phyloP scores from a whole-genome alignment of 208 protist genomes.

The Crithidia bombi region DNA sequence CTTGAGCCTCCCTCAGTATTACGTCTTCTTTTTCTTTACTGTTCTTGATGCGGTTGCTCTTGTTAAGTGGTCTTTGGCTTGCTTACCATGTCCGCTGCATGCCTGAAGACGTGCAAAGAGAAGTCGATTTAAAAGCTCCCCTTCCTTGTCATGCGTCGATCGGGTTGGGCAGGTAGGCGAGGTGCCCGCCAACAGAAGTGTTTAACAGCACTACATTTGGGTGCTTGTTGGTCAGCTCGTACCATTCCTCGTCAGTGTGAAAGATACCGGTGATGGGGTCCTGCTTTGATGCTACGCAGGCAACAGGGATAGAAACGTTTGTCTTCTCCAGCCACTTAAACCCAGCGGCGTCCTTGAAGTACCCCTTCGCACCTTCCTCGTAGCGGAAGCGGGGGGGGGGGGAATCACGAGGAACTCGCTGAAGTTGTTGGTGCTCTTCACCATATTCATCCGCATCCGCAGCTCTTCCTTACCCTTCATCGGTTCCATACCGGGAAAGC shows the following conservation, averaged over 20 bases:
- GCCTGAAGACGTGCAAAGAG: constrained; percentile 30
- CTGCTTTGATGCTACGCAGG: constrained; percentile 48
- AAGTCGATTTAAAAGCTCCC: constrained; percentile 38
- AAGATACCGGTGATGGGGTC: constrained; percentile 50
- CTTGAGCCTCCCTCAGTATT: too few relatives aligned
- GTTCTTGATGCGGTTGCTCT: neutral
- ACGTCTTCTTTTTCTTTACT: neutral
- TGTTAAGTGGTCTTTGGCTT: constrained; percentile 11
- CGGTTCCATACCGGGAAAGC: constrained; percentile 27
- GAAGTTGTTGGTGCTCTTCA: constrained; percentile 45
- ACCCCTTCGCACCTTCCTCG: constrained; percentile 31
- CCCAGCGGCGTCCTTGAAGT: constrained; percentile 45
- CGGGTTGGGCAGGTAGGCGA: constrained; percentile 52
- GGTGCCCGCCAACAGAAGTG: constrained; percentile 58
- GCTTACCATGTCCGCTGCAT: constrained; percentile 6
- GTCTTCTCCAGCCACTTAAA: constrained; percentile 44
- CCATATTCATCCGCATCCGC: constrained; percentile 5
- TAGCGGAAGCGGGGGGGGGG: constrained; percentile 62
- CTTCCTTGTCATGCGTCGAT: constrained; percentile 28
- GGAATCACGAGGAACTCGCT: constrained; percentile 51
- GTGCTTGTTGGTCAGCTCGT: constrained; percentile 37
- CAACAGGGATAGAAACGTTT: constrained; percentile 26
- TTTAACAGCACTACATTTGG: constrained; percentile 59
- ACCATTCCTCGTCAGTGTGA: constrained; percentile 39
- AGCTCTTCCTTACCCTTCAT: constrained; percentile 29